Percentiles rank a stretch among this genome's conserved stretches.
phyloP scores from a whole-genome alignment of 1,139 yeast genomes.

The Scheffersomyces cryptocercus region DNA sequence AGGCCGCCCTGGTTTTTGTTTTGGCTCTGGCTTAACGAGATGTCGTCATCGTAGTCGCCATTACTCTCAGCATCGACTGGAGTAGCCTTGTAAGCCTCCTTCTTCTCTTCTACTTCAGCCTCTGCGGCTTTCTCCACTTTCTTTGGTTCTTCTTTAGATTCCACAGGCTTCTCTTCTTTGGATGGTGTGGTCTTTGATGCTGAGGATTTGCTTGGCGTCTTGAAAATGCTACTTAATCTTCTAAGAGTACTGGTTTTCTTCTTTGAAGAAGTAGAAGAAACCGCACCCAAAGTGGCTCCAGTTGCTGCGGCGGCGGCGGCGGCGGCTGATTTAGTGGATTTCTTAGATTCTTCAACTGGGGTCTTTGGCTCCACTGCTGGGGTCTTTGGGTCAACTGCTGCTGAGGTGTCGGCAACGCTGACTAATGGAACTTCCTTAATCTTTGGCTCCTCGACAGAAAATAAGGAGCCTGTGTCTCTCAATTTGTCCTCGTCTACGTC shows the following conservation, averaged over 20 bases:
- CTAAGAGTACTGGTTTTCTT: slow-evolving; percentile 11
- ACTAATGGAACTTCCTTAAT: slow-evolving; percentile 21
- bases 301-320: slow-evolving; percentile 4
- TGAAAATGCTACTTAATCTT: slow-evolving; percentile 14
- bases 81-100: slow-evolving; percentile 1
- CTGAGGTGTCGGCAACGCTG: slow-evolving; percentile 15
- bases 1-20: slow-evolving; percentile 36
- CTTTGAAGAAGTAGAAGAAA: slow-evolving; percentile 5
- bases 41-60: slow-evolving; percentile 27
- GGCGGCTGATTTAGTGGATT: slow-evolving; percentile 7
- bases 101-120: slow-evolving; percentile 1
- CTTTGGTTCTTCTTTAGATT: background rate
- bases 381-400: slow-evolving; percentile 16
- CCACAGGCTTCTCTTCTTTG: slow-evolving; percentile 2
- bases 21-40: slow-evolving; percentile 25
- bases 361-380: slow-evolving; percentile 16
- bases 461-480: slow-evolving; percentile 43
- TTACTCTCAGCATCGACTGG: slow-evolving; percentile 9
- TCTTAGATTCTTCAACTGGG: slow-evolving; percentile 20
- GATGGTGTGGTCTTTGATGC: background rate
- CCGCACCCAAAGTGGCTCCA: slow-evolving; percentile 2
- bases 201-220: slow-evolving; percentile 1
- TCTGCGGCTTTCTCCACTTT: background rate
- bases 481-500: slow-evolving; percentile 43
- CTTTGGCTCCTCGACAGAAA: slow-evolving; percentile 25